phyloP scores from a whole-genome alignment of 2,329 filamentous ascomycete species.

The Alternaria brassicae region DNA sequence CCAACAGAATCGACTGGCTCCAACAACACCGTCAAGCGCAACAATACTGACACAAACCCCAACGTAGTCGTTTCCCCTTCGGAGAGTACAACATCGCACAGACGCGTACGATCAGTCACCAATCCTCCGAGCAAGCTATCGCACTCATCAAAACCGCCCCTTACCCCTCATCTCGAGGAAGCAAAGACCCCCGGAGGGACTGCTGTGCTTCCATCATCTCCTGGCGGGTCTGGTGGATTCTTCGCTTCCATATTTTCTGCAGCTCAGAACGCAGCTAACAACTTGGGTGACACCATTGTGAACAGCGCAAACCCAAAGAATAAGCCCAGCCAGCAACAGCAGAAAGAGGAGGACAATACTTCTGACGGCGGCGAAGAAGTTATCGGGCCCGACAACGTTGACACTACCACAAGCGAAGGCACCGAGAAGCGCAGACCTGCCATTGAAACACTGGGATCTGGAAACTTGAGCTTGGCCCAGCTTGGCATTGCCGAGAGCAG shows the following conservation, averaged over 20 bases:
- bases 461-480: slow-evolving; percentile 87
- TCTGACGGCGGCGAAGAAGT: slow-evolving; percentile 53
- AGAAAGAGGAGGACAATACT: slow-evolving; percentile 34
- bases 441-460: slow-evolving; percentile 85
- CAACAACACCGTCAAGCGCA: slow-evolving; percentile 36
- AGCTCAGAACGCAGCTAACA: slow-evolving; percentile 87
- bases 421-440: slow-evolving; percentile 68
- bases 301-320: slow-evolving; percentile 64
- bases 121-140: slow-evolving; percentile 83
- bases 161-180: slow-evolving; percentile 80
- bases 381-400: slow-evolving; percentile 44
- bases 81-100: slow-evolving; percentile 78
- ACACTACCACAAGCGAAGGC: slow-evolving; percentile 27
- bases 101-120: slow-evolving; percentile 65
- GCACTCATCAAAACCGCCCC: slow-evolving; percentile 68
- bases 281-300: slow-evolving; percentile 75
- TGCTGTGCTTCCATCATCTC: slow-evolving; percentile 54
- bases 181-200: slow-evolving; percentile 65
- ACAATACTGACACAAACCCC: slow-evolving; percentile 50
- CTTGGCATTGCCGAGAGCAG: slow-evolving; percentile 76
- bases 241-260: slow-evolving; percentile 93
- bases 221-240: slow-evolving; percentile 66
- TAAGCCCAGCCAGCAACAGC: slow-evolving; percentile 53
- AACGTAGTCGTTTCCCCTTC: slow-evolving; percentile 68
- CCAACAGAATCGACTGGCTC: slow-evolving; percentile 39